Base-by-base conservation (phyloP, 2,329 filamentous ascomycete genomes). In the Sporothrix globosa region DNA sequence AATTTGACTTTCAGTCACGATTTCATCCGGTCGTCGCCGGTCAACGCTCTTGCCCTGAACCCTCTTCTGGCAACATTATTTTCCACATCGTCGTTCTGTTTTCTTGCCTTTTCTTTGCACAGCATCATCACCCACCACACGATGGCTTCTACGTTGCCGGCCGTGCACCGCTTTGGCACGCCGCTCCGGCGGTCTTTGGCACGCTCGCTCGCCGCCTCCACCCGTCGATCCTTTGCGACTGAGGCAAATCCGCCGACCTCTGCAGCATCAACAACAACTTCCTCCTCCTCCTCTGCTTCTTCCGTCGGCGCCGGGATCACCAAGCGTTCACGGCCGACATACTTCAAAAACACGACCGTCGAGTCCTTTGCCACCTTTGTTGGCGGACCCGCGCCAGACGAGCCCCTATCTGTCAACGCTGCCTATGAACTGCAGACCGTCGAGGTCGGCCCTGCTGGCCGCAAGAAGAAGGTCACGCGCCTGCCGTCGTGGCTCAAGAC, bases 401-500 rank as follows among this genome's bases (percentile, higher is more conserved):
- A 82, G 72, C 76, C 85, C 3, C 78, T 89, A 5, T 75, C 85
- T 0, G 75, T 82, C 7, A 78, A 81, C 73, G 88, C 90, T 68
- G 87, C 87, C 6, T 88, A 88, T 78, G 82, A 84, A 69, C 82
- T 90, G 54, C 84, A 85, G 74, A 90, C 88, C 52, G 88, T 86
- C 74, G 83, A 89, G 77, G 88, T 90, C 75, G 88, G 88, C 50
- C 88, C 88, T 24, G 84, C 83, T 39, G 87, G 87, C 72, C 87
- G 84, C 78, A 87, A 88, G 78, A 84, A 83, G 74, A 89, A 87
- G 75, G 87, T 90, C 75, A 90, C 88, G 17, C 89, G 96, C 63
- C 84, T 99, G 65, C 96, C 96, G 24, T 87, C 91, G 75, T 99
- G 96, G 96, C 88, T 99, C 73, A 97, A 98, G 85, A 99, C 95